These are phyloP conservation scores for Volutella citrinella DNA, from an alignment of 2,329 filamentous ascomycete species.

Conservation along the genomic window DNA sequence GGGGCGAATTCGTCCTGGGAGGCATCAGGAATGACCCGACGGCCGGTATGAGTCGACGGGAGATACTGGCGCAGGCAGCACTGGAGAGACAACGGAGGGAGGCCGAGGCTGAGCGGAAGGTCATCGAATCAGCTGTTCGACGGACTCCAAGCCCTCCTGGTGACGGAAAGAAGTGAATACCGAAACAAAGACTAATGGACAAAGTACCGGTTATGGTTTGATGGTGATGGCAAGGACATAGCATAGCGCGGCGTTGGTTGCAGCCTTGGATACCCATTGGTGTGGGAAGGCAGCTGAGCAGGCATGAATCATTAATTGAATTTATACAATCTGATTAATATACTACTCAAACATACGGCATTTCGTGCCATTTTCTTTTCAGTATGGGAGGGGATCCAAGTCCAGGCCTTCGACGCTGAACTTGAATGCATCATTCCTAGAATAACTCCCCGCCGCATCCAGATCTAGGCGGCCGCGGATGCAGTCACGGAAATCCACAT, in stretches of 20 bases:
- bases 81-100: constrained; percentile 34
- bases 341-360: not conserved
- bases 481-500: constrained; percentile 87
- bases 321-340: constrained; percentile 13
- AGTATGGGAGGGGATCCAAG: constrained; percentile 55
- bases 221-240: too few species aligned
- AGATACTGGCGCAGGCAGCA: constrained; percentile 62
- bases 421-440: constrained; percentile 65
- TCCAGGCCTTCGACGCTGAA: constrained; percentile 58
- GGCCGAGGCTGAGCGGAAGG: constrained; percentile 29
- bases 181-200: too few species aligned
- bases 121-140: constrained; percentile 24
- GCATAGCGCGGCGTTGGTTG: too few species aligned
- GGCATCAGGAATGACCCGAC: constrained; percentile 46
- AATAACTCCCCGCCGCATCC: constrained; percentile 83
- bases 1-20: constrained; percentile 74
- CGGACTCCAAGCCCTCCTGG: constrained; percentile 18
- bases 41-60: constrained; percentile 61
- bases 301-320: constrained; percentile 10
- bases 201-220: too few species aligned
- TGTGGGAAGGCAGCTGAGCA: too few species aligned
- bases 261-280: too few species aligned
- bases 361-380: too few species aligned
- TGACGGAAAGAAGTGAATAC: constrained; percentile 24
- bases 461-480: constrained; percentile 77